These are phyloP conservation scores for Tausonia pullulans DNA, from an alignment of 1,284 basidiomycete species.

Conservation along the genomic window DNA sequence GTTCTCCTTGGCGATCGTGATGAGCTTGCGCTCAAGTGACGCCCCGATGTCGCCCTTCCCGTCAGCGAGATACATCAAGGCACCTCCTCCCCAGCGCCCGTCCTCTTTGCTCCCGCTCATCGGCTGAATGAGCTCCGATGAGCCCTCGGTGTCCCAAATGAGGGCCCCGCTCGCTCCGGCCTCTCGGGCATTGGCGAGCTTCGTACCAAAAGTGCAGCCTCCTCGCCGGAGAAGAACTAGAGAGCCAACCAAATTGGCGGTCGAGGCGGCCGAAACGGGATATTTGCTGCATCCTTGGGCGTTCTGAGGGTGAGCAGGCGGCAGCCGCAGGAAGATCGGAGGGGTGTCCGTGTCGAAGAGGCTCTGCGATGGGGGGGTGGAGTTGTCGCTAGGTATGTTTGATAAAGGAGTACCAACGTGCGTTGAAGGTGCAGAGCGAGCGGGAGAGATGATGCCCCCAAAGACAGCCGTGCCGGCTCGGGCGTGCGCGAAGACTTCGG, in stretches of 20 bases:
- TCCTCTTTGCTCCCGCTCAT: no score
- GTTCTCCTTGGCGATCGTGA: no score
- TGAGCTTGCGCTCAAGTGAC: no score
- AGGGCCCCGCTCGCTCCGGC: constrained; percentile 64
- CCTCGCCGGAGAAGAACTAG: constrained; percentile 41
- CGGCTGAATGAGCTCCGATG: neutral
- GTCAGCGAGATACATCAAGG: no score
- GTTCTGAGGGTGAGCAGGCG: neutral
- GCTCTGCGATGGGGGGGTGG: neutral
- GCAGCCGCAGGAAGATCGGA: neutral
- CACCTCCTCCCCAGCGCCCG: no score
- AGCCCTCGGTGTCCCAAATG: constrained; percentile 31
- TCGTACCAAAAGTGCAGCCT: constrained; percentile 69
- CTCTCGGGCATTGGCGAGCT: constrained; percentile 51
- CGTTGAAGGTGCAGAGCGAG: neutral
- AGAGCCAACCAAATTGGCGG: no score
- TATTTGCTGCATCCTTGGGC: neutral
- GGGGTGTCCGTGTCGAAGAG: neutral
- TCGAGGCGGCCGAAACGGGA: no score
- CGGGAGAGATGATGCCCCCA: constrained; percentile 3
- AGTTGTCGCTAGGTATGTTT: no score
- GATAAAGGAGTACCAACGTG: no score
- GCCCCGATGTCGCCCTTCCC: no score
- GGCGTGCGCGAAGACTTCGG: neutral
- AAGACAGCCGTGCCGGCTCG: constrained; percentile 5